Evolutionary conservation across 768 basidiomycete genomes (phyloP).

Genomic region (button mushroom (Agaricus bisporus)): DNA sequence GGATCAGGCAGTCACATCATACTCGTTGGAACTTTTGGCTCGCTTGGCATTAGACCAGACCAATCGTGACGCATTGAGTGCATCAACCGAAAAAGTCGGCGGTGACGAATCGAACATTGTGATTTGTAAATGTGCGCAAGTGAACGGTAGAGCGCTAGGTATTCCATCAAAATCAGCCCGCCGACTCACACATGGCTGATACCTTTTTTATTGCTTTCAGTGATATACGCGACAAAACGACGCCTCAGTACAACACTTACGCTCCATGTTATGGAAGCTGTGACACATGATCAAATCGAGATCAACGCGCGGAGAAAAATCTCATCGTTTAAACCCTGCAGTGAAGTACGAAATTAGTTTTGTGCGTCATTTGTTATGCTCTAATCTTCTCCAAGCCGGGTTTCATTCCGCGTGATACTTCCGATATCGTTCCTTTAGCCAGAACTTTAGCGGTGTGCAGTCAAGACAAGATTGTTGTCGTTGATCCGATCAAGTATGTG

Average conservation of each 20-base stretch:
- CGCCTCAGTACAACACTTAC: conserved; percentile 47
- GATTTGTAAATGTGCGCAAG: conserved; percentile 53
- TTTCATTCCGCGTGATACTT: conserved; percentile 67
- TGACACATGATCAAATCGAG: conserved; percentile 31
- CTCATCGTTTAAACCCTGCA: conserved; percentile 55
- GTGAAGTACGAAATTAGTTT: conserved; percentile 45
- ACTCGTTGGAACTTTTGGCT: conserved; percentile 66
- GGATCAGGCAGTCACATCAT: conserved; percentile 52
- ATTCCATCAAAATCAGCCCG: conserved; percentile 15
- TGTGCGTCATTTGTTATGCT: neutral
- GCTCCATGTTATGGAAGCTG: conserved; percentile 56
- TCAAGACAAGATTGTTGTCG: conserved; percentile 56
- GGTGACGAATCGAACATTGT: conserved; percentile 47
- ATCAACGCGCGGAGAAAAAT: conserved; percentile 27
- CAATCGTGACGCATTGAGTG: conserved; percentile 39
- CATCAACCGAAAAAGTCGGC: conserved; percentile 57
- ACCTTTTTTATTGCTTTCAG: conserved; percentile 26
- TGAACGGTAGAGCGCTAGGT: conserved; percentile 56
- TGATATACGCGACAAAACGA: conserved; percentile 63
- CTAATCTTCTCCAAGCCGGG: conserved; percentile 37
- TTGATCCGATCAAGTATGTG: conserved; percentile 62
- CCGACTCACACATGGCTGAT: neutral
- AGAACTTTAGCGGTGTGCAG: conserved; percentile 65
- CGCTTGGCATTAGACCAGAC: conserved; percentile 48
- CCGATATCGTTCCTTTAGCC: conserved; percentile 49